Percentiles rank a stretch among this genome's conserved stretches.
Evolutionary conservation across 371 early-diverging fungal genomes (phyloP).

Genomic region (Mortierella sp.): DNA sequence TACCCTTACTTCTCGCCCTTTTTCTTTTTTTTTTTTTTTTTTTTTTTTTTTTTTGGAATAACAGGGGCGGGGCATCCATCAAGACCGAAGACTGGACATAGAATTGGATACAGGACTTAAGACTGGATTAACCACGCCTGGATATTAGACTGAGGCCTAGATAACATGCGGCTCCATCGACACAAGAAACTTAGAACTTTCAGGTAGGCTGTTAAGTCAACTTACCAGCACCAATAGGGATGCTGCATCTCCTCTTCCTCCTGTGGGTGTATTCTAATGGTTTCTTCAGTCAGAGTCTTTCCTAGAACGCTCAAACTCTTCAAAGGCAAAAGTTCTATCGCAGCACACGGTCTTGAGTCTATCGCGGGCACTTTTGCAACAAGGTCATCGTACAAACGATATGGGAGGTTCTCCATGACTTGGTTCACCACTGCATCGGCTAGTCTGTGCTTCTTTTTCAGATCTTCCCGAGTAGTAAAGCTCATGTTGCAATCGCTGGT

Average conservation of each 20-base stretch:
- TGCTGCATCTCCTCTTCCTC: constrained; percentile 16
- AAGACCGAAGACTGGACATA: too few relatives aligned
- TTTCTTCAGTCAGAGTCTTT: constrained; percentile 62
- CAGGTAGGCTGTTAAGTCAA: too few relatives aligned
- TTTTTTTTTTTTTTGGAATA: too few relatives aligned
- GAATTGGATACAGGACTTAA: too few relatives aligned
- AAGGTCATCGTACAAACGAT: constrained; percentile 20
- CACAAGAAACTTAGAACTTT: too few relatives aligned
- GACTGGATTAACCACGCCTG: too few relatives aligned
- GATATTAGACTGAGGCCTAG: too few relatives aligned
- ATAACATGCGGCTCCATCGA: too few relatives aligned
- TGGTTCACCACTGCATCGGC: constrained; percentile 7
- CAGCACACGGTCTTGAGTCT: background rate
- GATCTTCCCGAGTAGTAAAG: constrained; percentile 13
- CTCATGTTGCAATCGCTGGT: constrained; percentile 15
- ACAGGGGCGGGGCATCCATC: too few relatives aligned
- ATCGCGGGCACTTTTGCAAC: constrained; percentile 16
- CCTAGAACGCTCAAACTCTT: constrained; percentile 67
- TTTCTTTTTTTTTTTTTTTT: too few relatives aligned
- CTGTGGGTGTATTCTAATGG: constrained; percentile 35
- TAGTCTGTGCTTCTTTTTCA: constrained; percentile 12
- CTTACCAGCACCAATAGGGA: too few relatives aligned
- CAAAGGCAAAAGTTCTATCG: constrained; percentile 55
- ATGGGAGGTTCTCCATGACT: constrained; percentile 19
- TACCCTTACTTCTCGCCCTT: too few relatives aligned